Percentiles rank a stretch among this genome's conserved stretches.
Conservation (phyloP, 1,284 basidiomycete genomes). For the Melampsora allii-populina region DNA sequence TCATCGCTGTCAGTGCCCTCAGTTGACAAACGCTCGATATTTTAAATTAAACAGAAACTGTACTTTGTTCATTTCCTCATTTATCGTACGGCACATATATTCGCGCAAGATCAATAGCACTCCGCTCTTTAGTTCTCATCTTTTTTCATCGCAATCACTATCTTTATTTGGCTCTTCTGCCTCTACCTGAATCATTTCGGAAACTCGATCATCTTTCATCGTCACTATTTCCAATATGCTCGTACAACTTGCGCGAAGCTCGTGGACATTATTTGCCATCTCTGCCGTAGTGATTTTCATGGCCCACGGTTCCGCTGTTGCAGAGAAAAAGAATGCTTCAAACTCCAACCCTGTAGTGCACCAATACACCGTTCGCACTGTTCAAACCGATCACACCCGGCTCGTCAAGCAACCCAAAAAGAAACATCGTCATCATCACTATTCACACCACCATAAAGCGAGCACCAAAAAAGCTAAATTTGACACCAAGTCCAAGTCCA, state of each 20-base stretch:
- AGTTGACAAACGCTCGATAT: background rate
- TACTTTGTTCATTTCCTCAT: background rate
- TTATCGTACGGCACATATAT: background rate
- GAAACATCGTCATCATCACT: background rate
- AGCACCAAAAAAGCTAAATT: background rate
- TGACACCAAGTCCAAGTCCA: background rate
- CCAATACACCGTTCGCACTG: background rate
- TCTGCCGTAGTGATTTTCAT: background rate
- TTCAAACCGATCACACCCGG: background rate
- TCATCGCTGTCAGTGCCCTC: background rate
- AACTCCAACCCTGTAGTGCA: background rate
- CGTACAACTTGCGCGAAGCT: background rate
- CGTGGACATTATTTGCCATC: background rate
- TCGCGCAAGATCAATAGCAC: background rate
- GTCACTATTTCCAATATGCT: slow-evolving; percentile 3
- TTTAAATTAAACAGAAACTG: background rate
- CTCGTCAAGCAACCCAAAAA: background rate
- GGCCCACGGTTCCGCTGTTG: background rate
- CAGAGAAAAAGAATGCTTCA: background rate
- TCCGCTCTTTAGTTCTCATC: background rate
- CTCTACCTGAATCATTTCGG: too few species aligned
- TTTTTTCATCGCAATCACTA: background rate
- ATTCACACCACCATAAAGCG: background rate
- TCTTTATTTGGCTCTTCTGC: background rate
- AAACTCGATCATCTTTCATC: background rate